These are phyloP conservation scores for Colletotrichum melonis DNA, from an alignment of 2,329 filamentous ascomycete genomes.

Conservation along the genomic window DNA sequence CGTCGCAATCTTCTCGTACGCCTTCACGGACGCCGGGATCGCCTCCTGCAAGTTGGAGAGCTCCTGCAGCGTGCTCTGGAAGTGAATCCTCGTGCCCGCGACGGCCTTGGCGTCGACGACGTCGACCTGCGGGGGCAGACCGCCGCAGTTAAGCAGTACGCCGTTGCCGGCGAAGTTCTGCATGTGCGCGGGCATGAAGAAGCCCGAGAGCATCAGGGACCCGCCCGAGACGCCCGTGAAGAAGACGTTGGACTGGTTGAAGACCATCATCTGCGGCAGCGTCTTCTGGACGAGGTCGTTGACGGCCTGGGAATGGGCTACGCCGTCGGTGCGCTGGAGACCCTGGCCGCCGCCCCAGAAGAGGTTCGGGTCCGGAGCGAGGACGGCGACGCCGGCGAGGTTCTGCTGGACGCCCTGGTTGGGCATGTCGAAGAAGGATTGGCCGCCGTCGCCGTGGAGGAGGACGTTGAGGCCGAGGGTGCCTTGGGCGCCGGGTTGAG, in stretches of 20 bases:
- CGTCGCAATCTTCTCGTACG: constrained; percentile 61
- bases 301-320: constrained; percentile 66
- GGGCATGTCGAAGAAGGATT: constrained; percentile 69
- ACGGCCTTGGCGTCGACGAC: constrained; percentile 58
- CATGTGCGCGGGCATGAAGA: constrained; percentile 69
- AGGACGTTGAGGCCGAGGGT: constrained; percentile 65
- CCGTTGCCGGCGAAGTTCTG: constrained; percentile 60
- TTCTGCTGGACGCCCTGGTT: constrained; percentile 63
- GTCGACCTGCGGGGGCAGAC: constrained; percentile 62
- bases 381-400: constrained; percentile 63
- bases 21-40: constrained; percentile 61
- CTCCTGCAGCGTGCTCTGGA: constrained; percentile 65
- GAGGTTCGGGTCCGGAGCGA: constrained; percentile 64
- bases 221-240: constrained; percentile 70
- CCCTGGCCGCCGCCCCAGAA: constrained; percentile 69
- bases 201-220: constrained; percentile 63
- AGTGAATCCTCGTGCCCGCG: constrained; percentile 63
- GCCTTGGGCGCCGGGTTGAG: constrained; percentile 41
- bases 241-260: constrained; percentile 62
- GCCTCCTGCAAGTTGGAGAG: constrained; percentile 58
- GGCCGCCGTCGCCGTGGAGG: constrained; percentile 69
- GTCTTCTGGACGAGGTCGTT: constrained; percentile 61
- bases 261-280: constrained; percentile 64
- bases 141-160: constrained; percentile 68
- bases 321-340: constrained; percentile 65